Percentiles rank a stretch among this genome's conserved stretches.
Evolutionary conservation across 176 grass and related monocot genomes (phyloP).

Genomic region (barley (Hordeum vulgare)): MorexV3_pseudomolecules_assembly NC_058519.1:596185181-596185680

Average conservation of each 20-base stretch:
- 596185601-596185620: not conserved
- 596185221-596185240: not conserved
- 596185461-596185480: not conserved
- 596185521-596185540: not conserved
- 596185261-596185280: not conserved
- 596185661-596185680: not conserved
- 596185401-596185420: not conserved
- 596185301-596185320: not conserved
- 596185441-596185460: not conserved
- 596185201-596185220: not conserved
- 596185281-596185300: not conserved
- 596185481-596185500: not conserved
- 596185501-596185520: not conserved
- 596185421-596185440: not conserved
- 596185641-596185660: not conserved
- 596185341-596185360: not conserved
- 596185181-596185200: not conserved
- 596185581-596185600: not conserved
- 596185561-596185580: not conserved
- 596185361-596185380: not conserved
- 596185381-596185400: not conserved
- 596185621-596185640: not conserved
- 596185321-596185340: not conserved
- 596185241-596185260: not conserved
- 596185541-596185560: not conserved